Base-by-base conservation (phyloP, 805 yeast genomes). In the Yamadazyma laniorum region DNA sequence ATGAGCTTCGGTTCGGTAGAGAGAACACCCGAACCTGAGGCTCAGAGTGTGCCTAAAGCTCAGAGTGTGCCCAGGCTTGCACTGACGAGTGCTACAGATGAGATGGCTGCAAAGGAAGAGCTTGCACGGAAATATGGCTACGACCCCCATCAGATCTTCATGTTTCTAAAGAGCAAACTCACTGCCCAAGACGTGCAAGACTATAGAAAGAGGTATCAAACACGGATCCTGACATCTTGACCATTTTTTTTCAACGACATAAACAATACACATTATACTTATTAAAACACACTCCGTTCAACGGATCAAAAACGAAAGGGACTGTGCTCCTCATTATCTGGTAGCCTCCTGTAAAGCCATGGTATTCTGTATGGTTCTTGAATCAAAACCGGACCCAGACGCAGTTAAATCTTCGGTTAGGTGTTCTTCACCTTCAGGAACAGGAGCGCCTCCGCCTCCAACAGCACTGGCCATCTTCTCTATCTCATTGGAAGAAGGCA, bases 401-500 rank as follows among this genome's bases (percentile, higher is more conserved):
- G 37, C 21, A 7, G 23, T 21, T 9, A 21, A 21, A 21, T 21
- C 9, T 9, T 21, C 23, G 9, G 23, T 7, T 6, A 21, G 9
- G 6, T 21, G 9, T 21, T 21, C 23, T 9, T 21, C 9, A 9
- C 23, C 23, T 6, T 6, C 9, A 6, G 23, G 23, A 7, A 17
- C 11, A 4, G 31, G 26, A 26, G n/a, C 23, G 5, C 48, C 51
- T 28, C 34, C 29, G 15, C 40, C 43, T 26, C 52, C 39, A 35
- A 51, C 56, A 17, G 54, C 43, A 28, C 59, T 49, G 5, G 68
- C 71, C 43, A 66, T 56, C 40, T 50, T 56, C 49, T 69, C 74
- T 35, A 69, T 63, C 42, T 64, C 65, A 42, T 63, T 70, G 6
- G 71, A 54, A 13, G 71, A 64, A 5, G 89, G 88, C 87, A 82